Evolutionary conservation across 2,329 filamentous ascomycete species (phyloP).

Genomic region (Pseudopithomyces chartarum): DNA sequence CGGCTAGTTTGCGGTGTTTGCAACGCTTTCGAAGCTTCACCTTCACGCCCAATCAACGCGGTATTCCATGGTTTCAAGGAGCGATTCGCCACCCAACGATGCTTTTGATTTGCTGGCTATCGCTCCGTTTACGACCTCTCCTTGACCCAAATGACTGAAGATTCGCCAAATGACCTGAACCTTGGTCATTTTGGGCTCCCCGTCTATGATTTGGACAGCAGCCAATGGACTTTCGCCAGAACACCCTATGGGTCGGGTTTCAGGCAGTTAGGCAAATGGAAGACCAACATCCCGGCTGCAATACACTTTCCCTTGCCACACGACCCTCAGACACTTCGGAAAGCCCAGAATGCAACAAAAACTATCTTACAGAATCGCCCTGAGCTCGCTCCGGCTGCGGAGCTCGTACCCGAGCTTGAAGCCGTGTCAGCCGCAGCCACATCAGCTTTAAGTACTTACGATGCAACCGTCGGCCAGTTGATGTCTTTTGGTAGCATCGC

Average conservation of each 20-base stretch:
- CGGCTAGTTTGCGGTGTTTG: conserved; percentile 19
- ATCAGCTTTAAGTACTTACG: conserved; percentile 39
- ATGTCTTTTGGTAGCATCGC: conserved; percentile 63
- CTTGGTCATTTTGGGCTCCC: conserved; percentile 60
- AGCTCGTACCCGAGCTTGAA: conserved; percentile 28
- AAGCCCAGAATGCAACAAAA: conserved; percentile 19
- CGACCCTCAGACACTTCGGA: conserved; percentile 8
- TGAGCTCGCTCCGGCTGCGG: conserved; percentile 28
- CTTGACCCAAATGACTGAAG: conserved; percentile 63
- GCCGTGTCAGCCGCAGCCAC: conserved; percentile 35
- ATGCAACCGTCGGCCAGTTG: conserved; percentile 50
- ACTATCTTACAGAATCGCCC: conserved; percentile 25
- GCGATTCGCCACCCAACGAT: conserved; percentile 23
- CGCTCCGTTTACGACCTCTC: conserved; percentile 19
- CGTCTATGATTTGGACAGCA: conserved; percentile 53
- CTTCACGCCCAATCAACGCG: background rate
- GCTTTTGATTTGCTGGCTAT: conserved; percentile 17
- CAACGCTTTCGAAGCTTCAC: background rate
- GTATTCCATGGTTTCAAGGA: background rate
- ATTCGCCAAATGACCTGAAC: conserved; percentile 53
- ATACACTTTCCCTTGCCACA: conserved; percentile 6
- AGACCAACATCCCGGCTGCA: conserved; percentile 25
- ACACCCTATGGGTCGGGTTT: conserved; percentile 32
- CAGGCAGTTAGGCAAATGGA: conserved; percentile 29
- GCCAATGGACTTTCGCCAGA: conserved; percentile 56